These are phyloP conservation scores for Pleurotus ostreatus DNA, from an alignment of 768 basidiomycete genomes.

Conservation along the genomic window DNA sequence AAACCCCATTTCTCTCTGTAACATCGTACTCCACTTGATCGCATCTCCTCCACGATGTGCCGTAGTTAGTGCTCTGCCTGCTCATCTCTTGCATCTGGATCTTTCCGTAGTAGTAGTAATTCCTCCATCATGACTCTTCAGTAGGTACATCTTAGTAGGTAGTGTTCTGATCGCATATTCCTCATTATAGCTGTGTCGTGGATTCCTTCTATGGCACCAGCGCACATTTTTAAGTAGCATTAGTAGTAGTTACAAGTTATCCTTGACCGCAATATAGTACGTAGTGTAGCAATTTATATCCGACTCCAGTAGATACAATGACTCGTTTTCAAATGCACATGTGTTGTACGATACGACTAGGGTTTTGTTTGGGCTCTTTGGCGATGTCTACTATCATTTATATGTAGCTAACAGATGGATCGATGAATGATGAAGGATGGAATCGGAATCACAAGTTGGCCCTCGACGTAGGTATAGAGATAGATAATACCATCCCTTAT, in stretches of 20 bases:
- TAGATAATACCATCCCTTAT: too few species aligned
- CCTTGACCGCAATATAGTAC: not conserved
- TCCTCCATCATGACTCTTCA: slow-evolving; percentile 12
- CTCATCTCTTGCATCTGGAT: slow-evolving; percentile 48
- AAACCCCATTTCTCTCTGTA: slow-evolving; percentile 8
- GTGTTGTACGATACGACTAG: slow-evolving; percentile 9
- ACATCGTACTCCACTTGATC: slow-evolving; percentile 8
- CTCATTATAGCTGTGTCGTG: not conserved
- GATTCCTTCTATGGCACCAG: not conserved
- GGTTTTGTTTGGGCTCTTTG: not conserved
- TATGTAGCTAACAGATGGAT: too few species aligned
- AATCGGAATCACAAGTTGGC: too few species aligned
- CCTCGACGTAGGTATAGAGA: too few species aligned
- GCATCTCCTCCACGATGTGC: slow-evolving; percentile 17
- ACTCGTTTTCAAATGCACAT: slow-evolving; percentile 5
- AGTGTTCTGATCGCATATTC: not conserved
- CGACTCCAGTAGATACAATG: slow-evolving; percentile 6
- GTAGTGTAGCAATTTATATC: slow-evolving; percentile 10
- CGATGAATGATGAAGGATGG: too few species aligned
- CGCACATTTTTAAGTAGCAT: slow-evolving; percentile 9
- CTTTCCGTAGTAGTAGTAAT: slow-evolving; percentile 37
- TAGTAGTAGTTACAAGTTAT: slow-evolving; percentile 10
- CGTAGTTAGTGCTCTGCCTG: slow-evolving; percentile 15
- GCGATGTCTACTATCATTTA: not conserved
- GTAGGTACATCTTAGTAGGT: slow-evolving; percentile 9